Evolutionary conservation across 1,284 basidiomycete genomes (phyloP), one percentile per base, ranked within the genome.

Genomic region (Melampsora americana): DNA sequence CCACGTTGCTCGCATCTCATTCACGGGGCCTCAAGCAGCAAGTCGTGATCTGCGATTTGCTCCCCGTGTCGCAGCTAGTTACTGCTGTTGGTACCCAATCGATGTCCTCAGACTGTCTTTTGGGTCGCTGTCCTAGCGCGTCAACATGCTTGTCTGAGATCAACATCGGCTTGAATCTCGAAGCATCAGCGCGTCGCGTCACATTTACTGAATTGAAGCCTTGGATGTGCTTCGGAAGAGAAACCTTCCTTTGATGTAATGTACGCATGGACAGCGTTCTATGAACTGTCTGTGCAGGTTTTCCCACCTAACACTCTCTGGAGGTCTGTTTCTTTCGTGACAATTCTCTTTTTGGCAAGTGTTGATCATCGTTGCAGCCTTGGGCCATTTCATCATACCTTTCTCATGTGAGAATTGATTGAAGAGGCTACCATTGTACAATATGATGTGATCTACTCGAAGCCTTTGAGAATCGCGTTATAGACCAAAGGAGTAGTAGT

Each of bases 201-300:
- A 44, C 44, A 44, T 44, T 44, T 44, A 44, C 44, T 44, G 44
- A 44, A 44, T 18, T 16, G 44, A 44, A 44, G 44, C 44, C 39
- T 44, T 44, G 12, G 12, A 44, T 44, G 44, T 44, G 44, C 28
- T 59, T 59, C 28, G 53, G 53, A 59, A 59, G 53, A 59, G 23
- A 59, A 30, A 44, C 44, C 44, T 44, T 44, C 28, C 53, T 59
- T 59, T 30, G 28, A 26, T 23, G 53, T 30, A 59, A 23, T 59
- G 53, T 26, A 59, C 53, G 53, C 53, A 32, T 64, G 65, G 56
- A 53, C 50, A 74, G 64, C 53, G 64, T 74, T 74, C 71, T 74
- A 60, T 66, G 59, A 65, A 62, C 61, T 48, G 30, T 66, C 42
- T 59, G 62, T 44, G 42, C 44, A 44, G 44, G 44, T 44, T 44